Base-by-base conservation (phyloP, 148 eudicot species). In the Vaccinium myrtillus region DNA sequence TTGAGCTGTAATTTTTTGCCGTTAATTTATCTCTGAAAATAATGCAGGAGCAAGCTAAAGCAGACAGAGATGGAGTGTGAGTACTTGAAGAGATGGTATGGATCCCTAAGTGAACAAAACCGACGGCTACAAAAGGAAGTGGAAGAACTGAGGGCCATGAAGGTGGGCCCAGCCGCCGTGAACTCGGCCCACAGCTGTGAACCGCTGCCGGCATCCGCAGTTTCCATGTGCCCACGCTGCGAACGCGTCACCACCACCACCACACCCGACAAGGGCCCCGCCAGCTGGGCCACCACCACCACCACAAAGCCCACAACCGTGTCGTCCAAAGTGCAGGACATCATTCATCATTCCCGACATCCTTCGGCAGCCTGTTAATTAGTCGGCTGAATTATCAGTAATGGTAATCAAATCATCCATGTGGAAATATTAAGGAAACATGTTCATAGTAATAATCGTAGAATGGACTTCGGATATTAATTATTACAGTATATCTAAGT, bases 41-140 rank as follows among this genome's bases (percentile, higher is more conserved):
- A 4, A 36, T 50, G 82, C 54, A 91, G 93, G 89, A 89, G 91
- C 86, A 91, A 91, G 90, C 89, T 91, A 85, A 91, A 89, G 80
- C 91, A 91, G 30, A 91, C 93, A 21, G 93, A 91, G 81, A 86
- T 88, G 86, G 93, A 91, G 69, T 91, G 89, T 6, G 89, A 86
- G 83, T 85, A 89, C 83, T 82, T 89, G 82, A 91, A 89, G 74
- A 86, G 89, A 84, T 91, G 91, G 90, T 91, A 85, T 12, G 90
- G 89, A 16, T 86, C 93, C 53, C 79, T 91, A 76, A 86, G 81
- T 0, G 93, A 91, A 39, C 90, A 85, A 69, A 91, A 91, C 83
- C 71, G 87, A 46, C 83, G 85, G 77, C 87, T 91, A 1, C 90
- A 87, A 0, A 89, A 84, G 88, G 93, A 91, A 79, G 91, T 91